Conservation (phyloP, 2,329 filamentous ascomycete genomes). For the Pestalotiopsis sp. region DNA sequence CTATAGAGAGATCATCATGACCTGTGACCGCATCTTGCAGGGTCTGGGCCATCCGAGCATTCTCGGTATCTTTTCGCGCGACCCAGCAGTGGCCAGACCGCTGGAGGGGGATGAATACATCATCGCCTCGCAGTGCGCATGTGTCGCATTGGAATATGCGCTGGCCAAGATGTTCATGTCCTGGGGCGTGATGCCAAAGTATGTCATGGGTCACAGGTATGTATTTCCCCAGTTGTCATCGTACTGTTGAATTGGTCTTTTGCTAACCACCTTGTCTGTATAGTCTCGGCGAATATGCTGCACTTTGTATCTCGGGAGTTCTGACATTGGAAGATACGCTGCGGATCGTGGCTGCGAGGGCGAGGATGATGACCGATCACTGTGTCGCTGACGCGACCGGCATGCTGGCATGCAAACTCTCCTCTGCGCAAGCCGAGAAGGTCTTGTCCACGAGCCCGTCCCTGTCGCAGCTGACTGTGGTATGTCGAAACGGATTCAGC, state of each 20-base stretch:
- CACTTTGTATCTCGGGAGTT: slow-evolving; percentile 14
- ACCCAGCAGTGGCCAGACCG: neutral
- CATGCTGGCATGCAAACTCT: slow-evolving; percentile 15
- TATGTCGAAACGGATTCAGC: slow-evolving; percentile 16
- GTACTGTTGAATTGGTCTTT: neutral
- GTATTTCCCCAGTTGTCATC: neutral
- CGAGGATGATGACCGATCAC: slow-evolving; percentile 14
- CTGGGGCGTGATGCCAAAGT: slow-evolving; percentile 15
- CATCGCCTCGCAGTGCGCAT: slow-evolving; percentile 16
- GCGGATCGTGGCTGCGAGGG: slow-evolving; percentile 14
- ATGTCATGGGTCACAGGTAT: slow-evolving; percentile 17
- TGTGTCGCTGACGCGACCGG: slow-evolving; percentile 12
- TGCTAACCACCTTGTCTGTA: neutral
- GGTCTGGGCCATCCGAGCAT: slow-evolving; percentile 4
- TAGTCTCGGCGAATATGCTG: slow-evolving; percentile 18
- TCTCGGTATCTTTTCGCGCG: neutral
- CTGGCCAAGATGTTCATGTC: slow-evolving; percentile 14
- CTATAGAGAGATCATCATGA: slow-evolving; percentile 12
- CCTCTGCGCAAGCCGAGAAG: neutral
- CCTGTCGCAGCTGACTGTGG: slow-evolving; percentile 10
- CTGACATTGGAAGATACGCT: slow-evolving; percentile 11
- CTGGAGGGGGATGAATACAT: neutral
- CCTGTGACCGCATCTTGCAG: slow-evolving; percentile 15
- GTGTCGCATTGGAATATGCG: slow-evolving; percentile 14
- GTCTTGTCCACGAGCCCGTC: slow-evolving; percentile 1